Conservation (phyloP, 768 basidiomycete species). For the Nidularia sp. region DNA sequence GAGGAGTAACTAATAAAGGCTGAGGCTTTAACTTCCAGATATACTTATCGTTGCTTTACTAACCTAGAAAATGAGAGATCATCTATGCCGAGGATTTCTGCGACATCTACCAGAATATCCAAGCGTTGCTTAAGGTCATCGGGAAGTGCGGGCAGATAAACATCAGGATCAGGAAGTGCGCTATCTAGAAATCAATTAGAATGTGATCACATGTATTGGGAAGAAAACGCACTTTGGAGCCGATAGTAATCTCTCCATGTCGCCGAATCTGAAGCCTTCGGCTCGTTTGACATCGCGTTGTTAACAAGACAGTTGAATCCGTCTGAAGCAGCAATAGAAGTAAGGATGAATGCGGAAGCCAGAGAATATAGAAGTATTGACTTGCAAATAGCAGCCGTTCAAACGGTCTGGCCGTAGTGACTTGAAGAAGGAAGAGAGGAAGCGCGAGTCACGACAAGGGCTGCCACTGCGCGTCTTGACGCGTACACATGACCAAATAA, state of each 20-base stretch:
- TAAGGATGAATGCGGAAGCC: background rate
- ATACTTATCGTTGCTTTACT: background rate
- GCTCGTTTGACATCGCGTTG: background rate
- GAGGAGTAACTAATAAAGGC: slow-evolving; percentile 26
- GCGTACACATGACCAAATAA: slow-evolving; percentile 26
- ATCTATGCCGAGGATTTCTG: slow-evolving; percentile 25
- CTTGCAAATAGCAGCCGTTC: too few relatives aligned
- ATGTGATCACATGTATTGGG: background rate
- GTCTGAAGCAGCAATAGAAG: too few relatives aligned
- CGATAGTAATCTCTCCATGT: background rate
- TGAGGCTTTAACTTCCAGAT: background rate
- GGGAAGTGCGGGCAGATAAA: background rate
- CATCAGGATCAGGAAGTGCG: background rate
- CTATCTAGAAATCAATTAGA: background rate
- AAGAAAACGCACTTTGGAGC: background rate
- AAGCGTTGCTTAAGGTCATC: slow-evolving; percentile 15
- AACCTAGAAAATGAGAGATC: slow-evolving; percentile 32
- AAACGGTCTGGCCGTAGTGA: too few relatives aligned
- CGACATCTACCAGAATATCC: slow-evolving; percentile 18
- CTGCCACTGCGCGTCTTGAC: slow-evolving; percentile 9
- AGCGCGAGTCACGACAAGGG: too few relatives aligned
- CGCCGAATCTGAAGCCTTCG: background rate
- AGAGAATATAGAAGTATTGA: background rate
- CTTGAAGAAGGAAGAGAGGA: too few relatives aligned
- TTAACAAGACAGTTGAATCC: too few relatives aligned